phyloP scores from a whole-genome alignment of 2,329 filamentous ascomycete species.

The Aureobasidium sp. region DNA sequence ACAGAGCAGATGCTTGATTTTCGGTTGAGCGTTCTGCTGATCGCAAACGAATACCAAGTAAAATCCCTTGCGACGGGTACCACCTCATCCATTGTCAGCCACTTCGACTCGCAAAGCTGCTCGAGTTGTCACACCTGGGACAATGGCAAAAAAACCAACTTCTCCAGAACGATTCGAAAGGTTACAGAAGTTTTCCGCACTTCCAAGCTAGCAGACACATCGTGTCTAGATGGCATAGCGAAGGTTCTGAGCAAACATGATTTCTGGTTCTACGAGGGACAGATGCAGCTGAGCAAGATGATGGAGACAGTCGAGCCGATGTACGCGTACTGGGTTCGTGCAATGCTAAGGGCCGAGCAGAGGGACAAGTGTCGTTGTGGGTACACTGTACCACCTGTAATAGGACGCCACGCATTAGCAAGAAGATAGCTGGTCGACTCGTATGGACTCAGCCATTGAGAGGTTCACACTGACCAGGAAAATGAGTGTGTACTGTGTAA shows the following conservation, averaged over 20 bases:
- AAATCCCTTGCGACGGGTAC: neutral
- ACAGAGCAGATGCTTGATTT: neutral
- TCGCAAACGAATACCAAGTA: neutral
- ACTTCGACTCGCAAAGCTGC: neutral
- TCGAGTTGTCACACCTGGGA: no score
- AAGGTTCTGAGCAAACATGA: neutral
- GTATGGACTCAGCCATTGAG: no score
- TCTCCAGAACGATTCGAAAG: neutral
- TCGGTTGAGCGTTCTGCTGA: neutral
- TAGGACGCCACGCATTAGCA: no score
- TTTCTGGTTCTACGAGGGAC: neutral
- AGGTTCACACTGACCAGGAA: no score
- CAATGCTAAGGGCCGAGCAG: no score
- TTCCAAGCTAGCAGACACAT: neutral
- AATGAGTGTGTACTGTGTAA: no score
- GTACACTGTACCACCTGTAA: no score
- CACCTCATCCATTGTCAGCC: neutral
- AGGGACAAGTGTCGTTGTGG: no score
- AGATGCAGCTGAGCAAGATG: neutral
- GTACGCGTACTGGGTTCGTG: neutral
- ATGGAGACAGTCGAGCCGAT: neutral
- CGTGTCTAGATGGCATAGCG: neutral
- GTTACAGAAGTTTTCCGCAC: neutral
- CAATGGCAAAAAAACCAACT: neutral
- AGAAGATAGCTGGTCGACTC: no score